Conservation (phyloP, 1,139 yeast genomes). For the Taiozyma sp. region DNA sequence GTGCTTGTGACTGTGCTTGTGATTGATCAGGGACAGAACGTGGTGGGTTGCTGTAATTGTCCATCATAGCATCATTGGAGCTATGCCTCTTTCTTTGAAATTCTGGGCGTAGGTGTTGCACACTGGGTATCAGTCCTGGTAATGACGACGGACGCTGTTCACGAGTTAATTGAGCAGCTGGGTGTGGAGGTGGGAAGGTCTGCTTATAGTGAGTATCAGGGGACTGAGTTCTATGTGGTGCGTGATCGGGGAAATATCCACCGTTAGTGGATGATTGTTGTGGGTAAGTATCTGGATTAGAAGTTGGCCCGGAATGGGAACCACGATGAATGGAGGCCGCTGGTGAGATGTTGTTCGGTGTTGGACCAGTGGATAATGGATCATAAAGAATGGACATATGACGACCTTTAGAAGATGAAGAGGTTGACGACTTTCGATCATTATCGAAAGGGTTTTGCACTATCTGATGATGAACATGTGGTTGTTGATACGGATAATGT, state of each 20-base stretch:
- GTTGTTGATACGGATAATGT: conserved; percentile 11
- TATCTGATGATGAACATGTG: conserved; percentile 17
- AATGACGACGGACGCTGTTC: conserved; percentile 21
- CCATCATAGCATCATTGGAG: conserved; percentile 21
- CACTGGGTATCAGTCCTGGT: conserved; percentile 17
- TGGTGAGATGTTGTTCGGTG: conserved; percentile 9
- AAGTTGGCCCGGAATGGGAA: conserved; percentile 12
- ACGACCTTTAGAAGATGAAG: conserved; percentile 25
- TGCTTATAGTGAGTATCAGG: neutral
- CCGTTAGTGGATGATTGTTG: conserved; percentile 4
- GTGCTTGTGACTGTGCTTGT: neutral
- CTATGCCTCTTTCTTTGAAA: conserved; percentile 21
- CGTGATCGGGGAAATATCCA: conserved; percentile 19
- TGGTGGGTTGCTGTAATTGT: conserved; percentile 25
- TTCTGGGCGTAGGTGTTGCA: conserved; percentile 11
- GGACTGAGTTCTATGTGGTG: conserved; percentile 3
- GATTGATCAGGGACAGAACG: conserved; percentile 25
- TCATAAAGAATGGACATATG: conserved; percentile 31
- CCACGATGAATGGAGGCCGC: conserved; percentile 8
- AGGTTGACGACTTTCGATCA: conserved; percentile 24
- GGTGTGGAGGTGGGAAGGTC: neutral
- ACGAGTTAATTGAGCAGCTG: conserved; percentile 2
- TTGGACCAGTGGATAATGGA: conserved; percentile 28
- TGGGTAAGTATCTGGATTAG: conserved; percentile 9
- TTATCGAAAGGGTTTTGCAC: conserved; percentile 25